phyloP scores from a whole-genome alignment of 306 rosid species.

The Hippophae gyantsensis region DNA sequence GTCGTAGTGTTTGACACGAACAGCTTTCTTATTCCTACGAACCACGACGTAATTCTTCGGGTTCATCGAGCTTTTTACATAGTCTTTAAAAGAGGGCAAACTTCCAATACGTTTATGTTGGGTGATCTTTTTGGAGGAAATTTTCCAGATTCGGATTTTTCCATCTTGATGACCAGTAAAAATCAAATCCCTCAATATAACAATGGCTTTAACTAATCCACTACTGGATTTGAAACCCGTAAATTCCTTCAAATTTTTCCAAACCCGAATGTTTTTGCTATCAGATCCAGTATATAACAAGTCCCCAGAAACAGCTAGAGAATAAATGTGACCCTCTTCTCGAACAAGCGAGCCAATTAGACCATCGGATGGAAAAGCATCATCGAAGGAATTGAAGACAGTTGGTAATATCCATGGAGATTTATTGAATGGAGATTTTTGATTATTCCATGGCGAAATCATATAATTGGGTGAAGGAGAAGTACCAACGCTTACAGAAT shows the following conservation, averaged over 20 bases:
- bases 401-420: conserved; percentile 62
- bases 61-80: conserved; percentile 54
- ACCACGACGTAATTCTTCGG: conserved; percentile 77
- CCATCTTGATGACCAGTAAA: conserved; percentile 98
- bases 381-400: conserved; percentile 2
- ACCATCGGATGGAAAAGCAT: conserved; percentile 21
- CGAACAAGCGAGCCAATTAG: conserved; percentile 67
- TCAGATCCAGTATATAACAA: conserved; percentile 83
- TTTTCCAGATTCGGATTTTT: conserved; percentile 76
- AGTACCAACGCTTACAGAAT: conserved; percentile 18
- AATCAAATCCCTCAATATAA: conserved; percentile 43
- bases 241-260: conserved; percentile 69
- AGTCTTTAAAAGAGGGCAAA: conserved; percentile 61
- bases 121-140: conserved; percentile 22
- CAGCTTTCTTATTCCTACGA: conserved; percentile 42
- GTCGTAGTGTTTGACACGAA: conserved; percentile 65
- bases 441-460: conserved; percentile 58
- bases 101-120: conserved; percentile 54
- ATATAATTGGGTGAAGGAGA: conserved; percentile 34
- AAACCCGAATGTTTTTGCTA: conserved; percentile 80
- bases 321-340: conserved; percentile 79
- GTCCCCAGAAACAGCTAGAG: conserved; percentile 56
- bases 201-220: conserved; percentile 68
- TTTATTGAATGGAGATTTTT: conserved; percentile 42
- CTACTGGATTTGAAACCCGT: conserved; percentile 73